Percentiles rank a stretch among this genome's conserved stretches.
phyloP scores from a whole-genome alignment of 2,329 filamentous ascomycete species.

The Aureobasidium sp. region DNA sequence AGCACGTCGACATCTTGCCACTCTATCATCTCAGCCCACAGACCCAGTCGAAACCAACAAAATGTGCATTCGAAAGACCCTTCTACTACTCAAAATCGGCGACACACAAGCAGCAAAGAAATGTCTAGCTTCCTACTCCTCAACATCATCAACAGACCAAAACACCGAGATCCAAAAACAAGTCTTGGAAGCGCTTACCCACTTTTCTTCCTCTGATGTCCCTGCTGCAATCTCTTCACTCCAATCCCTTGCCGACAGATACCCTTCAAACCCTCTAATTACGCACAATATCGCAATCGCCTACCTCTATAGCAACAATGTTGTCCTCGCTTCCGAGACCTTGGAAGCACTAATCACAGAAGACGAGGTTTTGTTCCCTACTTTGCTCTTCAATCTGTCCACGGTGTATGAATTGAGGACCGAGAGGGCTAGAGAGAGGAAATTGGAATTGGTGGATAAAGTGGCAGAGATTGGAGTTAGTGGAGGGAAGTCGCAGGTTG shows the following conservation, averaged over 20 bases:
- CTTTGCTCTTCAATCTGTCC: slow-evolving; percentile 77
- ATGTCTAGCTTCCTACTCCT: slow-evolving; percentile 25
- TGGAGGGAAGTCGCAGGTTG: neutral
- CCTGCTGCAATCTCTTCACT: slow-evolving; percentile 55
- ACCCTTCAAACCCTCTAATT: slow-evolving; percentile 57
- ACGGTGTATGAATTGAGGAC: slow-evolving; percentile 90
- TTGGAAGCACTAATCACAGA: slow-evolving; percentile 53
- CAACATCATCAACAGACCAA: neutral
- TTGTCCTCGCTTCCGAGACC: slow-evolving; percentile 60
- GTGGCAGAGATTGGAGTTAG: neutral
- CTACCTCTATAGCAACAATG: slow-evolving; percentile 69
- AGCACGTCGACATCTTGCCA: slow-evolving; percentile 60
- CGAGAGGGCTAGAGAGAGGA: slow-evolving; percentile 62
- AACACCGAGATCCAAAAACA: neutral
- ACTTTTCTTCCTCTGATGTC: slow-evolving; percentile 72
- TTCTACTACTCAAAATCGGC: slow-evolving; percentile 72
- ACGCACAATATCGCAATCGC: slow-evolving; percentile 78
- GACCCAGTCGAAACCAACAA: slow-evolving; percentile 8
- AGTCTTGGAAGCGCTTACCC: slow-evolving; percentile 56
- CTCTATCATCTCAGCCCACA: neutral
- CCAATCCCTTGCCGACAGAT: slow-evolving; percentile 42
- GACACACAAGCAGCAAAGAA: slow-evolving; percentile 46
- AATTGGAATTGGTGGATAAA: slow-evolving; percentile 59
- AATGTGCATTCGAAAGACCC: slow-evolving; percentile 38
- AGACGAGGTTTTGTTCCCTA: slow-evolving; percentile 49